Conservation (phyloP, 352 stramenopile genomes). For the Globisporangium polare region DNA sequence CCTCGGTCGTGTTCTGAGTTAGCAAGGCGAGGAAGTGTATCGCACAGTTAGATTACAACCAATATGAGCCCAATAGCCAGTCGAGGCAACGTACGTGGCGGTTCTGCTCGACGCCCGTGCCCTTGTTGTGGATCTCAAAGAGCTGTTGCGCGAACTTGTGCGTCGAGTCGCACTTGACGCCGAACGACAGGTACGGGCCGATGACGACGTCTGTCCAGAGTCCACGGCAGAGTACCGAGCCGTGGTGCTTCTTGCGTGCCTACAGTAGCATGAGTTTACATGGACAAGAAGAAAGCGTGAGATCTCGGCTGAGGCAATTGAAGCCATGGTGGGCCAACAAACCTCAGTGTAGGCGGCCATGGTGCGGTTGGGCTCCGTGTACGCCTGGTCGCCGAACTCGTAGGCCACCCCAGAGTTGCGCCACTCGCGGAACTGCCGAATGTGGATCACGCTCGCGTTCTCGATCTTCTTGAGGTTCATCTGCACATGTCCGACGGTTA, state of each 20-base stretch:
- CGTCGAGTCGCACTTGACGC: constrained; percentile 72
- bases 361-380: constrained; percentile 88
- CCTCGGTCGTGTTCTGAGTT: constrained; percentile 86
- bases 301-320: neutral
- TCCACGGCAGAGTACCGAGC: constrained; percentile 75
- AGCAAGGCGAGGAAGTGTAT: neutral
- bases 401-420: constrained; percentile 91
- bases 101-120: constrained; percentile 92
- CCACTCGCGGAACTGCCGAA: constrained; percentile 90
- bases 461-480: constrained; percentile 83
- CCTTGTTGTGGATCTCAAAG: constrained; percentile 93
- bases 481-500: constrained; percentile 20
- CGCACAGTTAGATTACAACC: neutral
- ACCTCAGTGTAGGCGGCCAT: constrained; percentile 89
- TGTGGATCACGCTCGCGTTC: constrained; percentile 91
- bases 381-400: constrained; percentile 93
- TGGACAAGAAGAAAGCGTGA: neutral
- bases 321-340: neutral
- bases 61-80: neutral
- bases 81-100: constrained; percentile 62
- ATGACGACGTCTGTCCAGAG: constrained; percentile 92
- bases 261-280: constrained; percentile 5
- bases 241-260: constrained; percentile 68
- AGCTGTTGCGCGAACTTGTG: constrained; percentile 82
- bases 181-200: constrained; percentile 89